Evolutionary conservation across 495 filamentous ascomycete species (phyloP), one percentile per base, ranked within the genome.

Genomic region (Hypoxylon fuscum): DNA sequence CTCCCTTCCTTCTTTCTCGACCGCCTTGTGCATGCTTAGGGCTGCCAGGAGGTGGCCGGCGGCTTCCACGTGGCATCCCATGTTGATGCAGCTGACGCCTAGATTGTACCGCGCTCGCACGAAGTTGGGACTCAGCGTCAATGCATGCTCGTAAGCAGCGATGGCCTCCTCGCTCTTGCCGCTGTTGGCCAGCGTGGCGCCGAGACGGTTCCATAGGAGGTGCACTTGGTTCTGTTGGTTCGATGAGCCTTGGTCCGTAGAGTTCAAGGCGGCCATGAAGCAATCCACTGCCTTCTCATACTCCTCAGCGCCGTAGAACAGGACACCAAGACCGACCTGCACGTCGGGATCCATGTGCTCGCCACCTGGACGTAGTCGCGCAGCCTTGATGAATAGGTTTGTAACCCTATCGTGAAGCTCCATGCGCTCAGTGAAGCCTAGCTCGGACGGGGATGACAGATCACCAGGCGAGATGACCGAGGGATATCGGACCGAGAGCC

Each of bases 281-380:
- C 96, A 99, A 80, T 99, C 95, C 43, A 98, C 96, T 0, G 95
- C 96, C 75, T 99, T 99, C 66, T 93, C 92, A 81, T 96, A 97
- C 71, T 98, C 92, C 70, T 98, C 95, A 5, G 88, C 91, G 48
- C 93, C 94, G 81, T 99, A 99, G 83, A 98, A 97, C 29, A 99
- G 87, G 15, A 98, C 96, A 32, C 96, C 95, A 1, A 99, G 83
- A 0, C 95, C 95, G 60, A 99, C 95, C 78, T 98, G 96, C 3
- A 99, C 95, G 67, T 99, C 95, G 0, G 94, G 93, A 71, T 99
- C 95, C 90, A 98, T 96, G 64, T 92, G 88, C 62, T 74, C 79
- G 46, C 92, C 93, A 11, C 88, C 87, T 2, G 95, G 96, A 9
- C 90, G 92, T 32, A 97, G 85, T 68, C 96, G 92, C 0, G 95